Evolutionary conservation across 441 rosid species (phyloP).

Genomic region (Populus hybrid): DNA sequence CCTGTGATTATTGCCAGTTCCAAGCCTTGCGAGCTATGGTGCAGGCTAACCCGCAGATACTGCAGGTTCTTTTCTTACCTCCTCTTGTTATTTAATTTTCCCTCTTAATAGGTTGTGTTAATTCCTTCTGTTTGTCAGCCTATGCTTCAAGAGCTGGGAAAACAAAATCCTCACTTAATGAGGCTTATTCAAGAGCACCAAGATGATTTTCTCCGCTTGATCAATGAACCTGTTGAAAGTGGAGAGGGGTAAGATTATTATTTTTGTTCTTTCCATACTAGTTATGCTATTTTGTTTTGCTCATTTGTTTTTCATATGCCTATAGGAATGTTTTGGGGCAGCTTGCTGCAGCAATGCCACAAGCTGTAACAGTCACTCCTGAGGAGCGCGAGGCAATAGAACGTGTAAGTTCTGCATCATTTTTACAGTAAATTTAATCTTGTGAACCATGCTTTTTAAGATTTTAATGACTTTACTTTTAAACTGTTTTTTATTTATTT

Average conservation of each 20-base stretch:
- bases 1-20: conserved; percentile 45
- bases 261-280: background rate
- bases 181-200: conserved; percentile 88
- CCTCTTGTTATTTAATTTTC: background rate
- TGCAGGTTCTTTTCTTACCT: conserved; percentile 51
- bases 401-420: conserved; percentile 44
- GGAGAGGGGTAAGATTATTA: conserved; percentile 66
- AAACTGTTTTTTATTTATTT: background rate
- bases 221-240: conserved; percentile 86
- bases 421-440: background rate
- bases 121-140: conserved; percentile 46
- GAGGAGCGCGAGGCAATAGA: conserved; percentile 86
- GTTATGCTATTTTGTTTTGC: conserved; percentile 1
- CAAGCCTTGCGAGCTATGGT: conserved; percentile 95
- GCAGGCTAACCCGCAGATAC: conserved; percentile 89
- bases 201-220: conserved; percentile 75
- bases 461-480: background rate
- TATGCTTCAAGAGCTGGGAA: conserved; percentile 92
- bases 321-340: conserved; percentile 59
- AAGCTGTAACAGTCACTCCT: conserved; percentile 70
- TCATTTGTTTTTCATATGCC: conserved; percentile 9
- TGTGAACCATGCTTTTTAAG: background rate
- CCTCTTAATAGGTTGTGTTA: background rate
- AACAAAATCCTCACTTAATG: conserved; percentile 83
- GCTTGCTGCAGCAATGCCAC: conserved; percentile 71